Conservation (phyloP, 306 rosid species). For the Gastrolobium bilobum region DNA sequence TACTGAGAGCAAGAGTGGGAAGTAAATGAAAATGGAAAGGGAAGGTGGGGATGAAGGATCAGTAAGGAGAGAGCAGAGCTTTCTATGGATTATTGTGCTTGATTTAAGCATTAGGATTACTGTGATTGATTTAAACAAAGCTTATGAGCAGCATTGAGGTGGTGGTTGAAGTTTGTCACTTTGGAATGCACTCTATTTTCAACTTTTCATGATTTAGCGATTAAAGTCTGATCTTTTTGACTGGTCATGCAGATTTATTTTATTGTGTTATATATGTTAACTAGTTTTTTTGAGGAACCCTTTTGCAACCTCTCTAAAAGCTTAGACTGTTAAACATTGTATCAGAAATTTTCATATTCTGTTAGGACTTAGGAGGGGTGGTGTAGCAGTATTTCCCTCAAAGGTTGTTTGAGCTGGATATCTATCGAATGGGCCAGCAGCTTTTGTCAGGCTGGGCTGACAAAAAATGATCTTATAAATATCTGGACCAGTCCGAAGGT, state of each 20-base stretch:
- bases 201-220: constrained; percentile 7
- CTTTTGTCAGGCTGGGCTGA: neutral
- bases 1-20: constrained; percentile 28
- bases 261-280: neutral
- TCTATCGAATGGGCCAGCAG: neutral
- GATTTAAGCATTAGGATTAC: constrained; percentile 22
- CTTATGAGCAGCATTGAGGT: constrained; percentile 2
- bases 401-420: neutral
- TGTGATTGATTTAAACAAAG: constrained; percentile 33
- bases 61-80: neutral
- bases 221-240: neutral
- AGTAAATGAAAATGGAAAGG: constrained; percentile 36
- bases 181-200: constrained; percentile 9
- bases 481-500: constrained; percentile 2
- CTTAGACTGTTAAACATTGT: constrained; percentile 26
- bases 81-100: constrained; percentile 31
- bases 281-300: constrained; percentile 2
- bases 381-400: constrained; percentile 14
- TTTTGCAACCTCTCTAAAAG: neutral
- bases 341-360: constrained; percentile 27
- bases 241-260: constrained; percentile 6
- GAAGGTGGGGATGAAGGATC: constrained; percentile 18
- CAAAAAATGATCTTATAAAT: neutral
- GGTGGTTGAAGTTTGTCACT: constrained; percentile 34
- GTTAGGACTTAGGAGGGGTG: neutral